Evolutionary conservation across 139 green algal genomes (phyloP), one percentile per base, ranked within the genome.

Genomic region (Volvox africanus): DNA sequence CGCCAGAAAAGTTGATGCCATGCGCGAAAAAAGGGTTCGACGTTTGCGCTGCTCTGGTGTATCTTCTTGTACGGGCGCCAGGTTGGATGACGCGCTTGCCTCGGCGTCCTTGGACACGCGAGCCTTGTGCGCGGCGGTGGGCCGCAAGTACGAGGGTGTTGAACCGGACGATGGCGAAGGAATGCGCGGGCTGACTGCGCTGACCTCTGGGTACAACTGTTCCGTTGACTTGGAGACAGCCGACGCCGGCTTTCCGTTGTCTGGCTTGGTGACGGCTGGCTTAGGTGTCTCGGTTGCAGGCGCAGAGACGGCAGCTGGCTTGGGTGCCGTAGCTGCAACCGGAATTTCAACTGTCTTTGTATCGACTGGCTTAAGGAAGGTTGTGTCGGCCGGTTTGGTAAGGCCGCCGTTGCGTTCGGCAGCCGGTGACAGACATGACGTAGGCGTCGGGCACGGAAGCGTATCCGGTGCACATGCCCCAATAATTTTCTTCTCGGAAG

Each of bases 131-230:
- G 92, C 67, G n/a, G 76, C 84, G 16, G 92, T 94, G 77, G 92
- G 77, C 26, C 83, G 83, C 67, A 91, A 85, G 88, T 94, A 92
- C 14, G 88, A 92, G 0, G 92, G 92, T 37, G 85, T 35, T 68
- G 75, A 61, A 20, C 55, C 69, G 32, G 28, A 32, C 61, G 61
- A 11, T 19, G 61, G 14, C 17, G 28, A 65, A 32, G 82, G 69
- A 12, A 33, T 24, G 3, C 28, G 62, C 30, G 22, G 44, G 36
- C 75, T 81, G 33, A 61, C 35, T 30, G 33, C 13, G 65, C 30
- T 61, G 33, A 22, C 12, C 78, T 80, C 30, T 0, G 67, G 50
- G 36, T 18, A 19, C 68, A 61, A 12, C 68, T 61, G 62, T 21
- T n/a, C 19, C 19, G 61, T 36, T 21, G n/a, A n/a, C 30, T 62